These are phyloP conservation scores for Clausena lansium DNA, from an alignment of 345 rosid genomes.

Conservation along the genomic window DNA sequence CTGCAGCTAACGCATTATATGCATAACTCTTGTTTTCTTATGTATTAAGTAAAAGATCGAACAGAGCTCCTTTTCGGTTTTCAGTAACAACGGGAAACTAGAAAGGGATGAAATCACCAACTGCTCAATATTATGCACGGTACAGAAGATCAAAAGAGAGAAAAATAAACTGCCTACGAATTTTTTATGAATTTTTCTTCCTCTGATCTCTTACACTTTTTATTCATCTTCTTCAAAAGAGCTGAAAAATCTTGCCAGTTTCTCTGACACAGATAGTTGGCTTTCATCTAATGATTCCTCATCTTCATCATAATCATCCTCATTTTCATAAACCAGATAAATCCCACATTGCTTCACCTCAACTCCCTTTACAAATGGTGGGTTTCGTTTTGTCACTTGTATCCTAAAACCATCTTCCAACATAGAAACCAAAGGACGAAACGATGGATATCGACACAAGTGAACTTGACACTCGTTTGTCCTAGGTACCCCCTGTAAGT, in stretches of 20 bases:
- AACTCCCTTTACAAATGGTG: constrained; percentile 26
- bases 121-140: no score
- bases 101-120: no score
- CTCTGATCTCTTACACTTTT: neutral
- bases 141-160: neutral
- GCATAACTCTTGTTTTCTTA: no score
- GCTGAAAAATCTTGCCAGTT: constrained; percentile 37
- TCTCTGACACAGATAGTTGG: constrained; percentile 40
- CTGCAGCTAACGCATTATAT: no score
- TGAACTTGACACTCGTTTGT: constrained; percentile 46
- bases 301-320: constrained; percentile 43
- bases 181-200: no score
- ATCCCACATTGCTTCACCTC: constrained; percentile 45
- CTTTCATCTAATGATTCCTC: constrained; percentile 40
- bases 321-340: constrained; percentile 39
- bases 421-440: constrained; percentile 29
- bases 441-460: constrained; percentile 43
- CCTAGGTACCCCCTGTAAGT: constrained; percentile 48
- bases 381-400: constrained; percentile 24
- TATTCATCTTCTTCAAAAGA: constrained; percentile 16
- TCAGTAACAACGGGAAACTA: neutral
- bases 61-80: neutral
- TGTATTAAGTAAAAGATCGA: neutral
- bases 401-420: constrained; percentile 39
- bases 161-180: neutral